Percentiles rank a stretch among this genome's conserved stretches.
Conservation (phyloP, 371 early-diverging fungal genomes). For the Mucor piriformis region DNA sequence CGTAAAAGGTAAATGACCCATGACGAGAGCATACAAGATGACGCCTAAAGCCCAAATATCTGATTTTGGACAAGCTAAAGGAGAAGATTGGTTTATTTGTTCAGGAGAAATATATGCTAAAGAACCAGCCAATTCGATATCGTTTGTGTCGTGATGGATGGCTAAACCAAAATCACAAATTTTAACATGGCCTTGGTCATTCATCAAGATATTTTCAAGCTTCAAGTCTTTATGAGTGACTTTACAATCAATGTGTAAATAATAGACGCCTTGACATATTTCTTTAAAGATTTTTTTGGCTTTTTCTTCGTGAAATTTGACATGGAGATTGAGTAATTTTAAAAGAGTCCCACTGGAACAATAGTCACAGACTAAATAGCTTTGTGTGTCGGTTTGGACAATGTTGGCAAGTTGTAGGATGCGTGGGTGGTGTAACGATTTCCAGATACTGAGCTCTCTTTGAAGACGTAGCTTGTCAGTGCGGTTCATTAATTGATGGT, state of each 20-base stretch:
- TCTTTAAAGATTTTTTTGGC: constrained; percentile 67
- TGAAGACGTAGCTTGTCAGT: constrained; percentile 33
- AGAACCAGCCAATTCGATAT: constrained; percentile 75
- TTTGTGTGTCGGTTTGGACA: constrained; percentile 50
- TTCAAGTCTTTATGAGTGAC: constrained; percentile 94
- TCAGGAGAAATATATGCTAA: constrained; percentile 84
- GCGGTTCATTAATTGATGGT: constrained; percentile 24
- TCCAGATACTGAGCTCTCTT: constrained; percentile 74
- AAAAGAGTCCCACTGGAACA: constrained; percentile 63
- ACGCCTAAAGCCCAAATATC: constrained; percentile 90
- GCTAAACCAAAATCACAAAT: constrained; percentile 92
- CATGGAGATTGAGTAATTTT: constrained; percentile 25
- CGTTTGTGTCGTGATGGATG: constrained; percentile 29
- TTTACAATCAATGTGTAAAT: constrained; percentile 74
- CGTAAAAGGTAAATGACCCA: constrained; percentile 75
- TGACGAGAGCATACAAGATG: constrained; percentile 72
- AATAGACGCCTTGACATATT: constrained; percentile 71
- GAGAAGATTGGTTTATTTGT: constrained; percentile 49
- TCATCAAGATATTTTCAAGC: constrained; percentile 85
- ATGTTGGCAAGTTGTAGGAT: constrained; percentile 65
- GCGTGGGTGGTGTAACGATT: constrained; percentile 66
- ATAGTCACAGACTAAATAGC: constrained; percentile 72
- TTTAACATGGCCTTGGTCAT: constrained; percentile 60
- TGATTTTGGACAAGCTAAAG: constrained; percentile 55
- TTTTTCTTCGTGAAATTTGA: constrained; percentile 42